Conservation (phyloP, 2,329 filamentous ascomycete species). For the Tolypocladium cylindrosporum region DNA sequence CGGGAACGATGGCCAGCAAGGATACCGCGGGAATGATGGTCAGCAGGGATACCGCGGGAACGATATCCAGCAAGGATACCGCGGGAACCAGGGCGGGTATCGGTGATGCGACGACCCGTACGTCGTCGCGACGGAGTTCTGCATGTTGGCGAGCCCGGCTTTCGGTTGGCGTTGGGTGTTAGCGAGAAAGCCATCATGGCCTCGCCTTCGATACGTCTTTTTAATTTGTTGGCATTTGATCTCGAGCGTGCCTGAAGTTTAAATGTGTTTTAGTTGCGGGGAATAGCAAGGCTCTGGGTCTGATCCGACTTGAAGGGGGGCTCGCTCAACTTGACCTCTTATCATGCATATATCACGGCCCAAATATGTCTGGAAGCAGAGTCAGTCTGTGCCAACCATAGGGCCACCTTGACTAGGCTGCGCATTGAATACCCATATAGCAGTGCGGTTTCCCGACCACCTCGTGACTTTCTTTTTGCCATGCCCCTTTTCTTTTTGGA, state of each 20-base stretch:
- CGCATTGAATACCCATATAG: no score
- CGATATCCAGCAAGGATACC: slow-evolving; percentile 1
- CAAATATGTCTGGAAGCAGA: no score
- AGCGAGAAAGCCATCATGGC: background rate
- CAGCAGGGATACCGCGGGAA: background rate
- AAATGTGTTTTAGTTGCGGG: background rate
- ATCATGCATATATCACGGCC: no score
- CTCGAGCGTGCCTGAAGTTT: background rate
- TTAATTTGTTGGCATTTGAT: background rate
- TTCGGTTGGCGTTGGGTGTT: background rate
- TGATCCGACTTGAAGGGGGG: background rate
- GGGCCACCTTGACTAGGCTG: no score
- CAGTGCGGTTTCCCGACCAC: no score
- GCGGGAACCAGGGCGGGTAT: background rate
- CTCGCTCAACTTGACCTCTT: no score
- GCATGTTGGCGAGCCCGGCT: background rate
- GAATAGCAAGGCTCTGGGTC: background rate
- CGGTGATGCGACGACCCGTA: background rate
- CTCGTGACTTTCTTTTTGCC: no score
- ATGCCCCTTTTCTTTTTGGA: no score
- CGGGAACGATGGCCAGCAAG: background rate
- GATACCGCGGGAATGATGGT: background rate
- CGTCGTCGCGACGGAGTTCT: background rate
- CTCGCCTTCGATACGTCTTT: background rate
- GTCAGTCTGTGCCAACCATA: no score